phyloP scores from a whole-genome alignment of 2,329 filamentous ascomycete species.

The Colletotrichum cuscutae region DNA sequence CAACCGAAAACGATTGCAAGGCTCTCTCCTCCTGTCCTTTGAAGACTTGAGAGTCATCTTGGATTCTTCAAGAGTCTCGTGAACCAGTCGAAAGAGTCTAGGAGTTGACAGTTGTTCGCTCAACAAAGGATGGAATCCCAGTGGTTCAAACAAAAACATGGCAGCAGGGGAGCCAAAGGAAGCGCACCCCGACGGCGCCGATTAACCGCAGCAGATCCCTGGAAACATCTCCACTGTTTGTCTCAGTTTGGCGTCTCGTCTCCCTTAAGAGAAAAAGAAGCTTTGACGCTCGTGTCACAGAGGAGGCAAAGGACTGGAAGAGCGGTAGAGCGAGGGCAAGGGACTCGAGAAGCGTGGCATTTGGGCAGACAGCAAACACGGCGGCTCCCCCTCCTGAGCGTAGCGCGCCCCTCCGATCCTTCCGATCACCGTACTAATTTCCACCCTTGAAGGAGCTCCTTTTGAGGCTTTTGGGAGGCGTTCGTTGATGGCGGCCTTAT shows the following conservation, averaged over 20 bases:
- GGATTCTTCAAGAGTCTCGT: neutral
- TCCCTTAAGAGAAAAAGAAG: neutral
- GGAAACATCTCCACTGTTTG: neutral
- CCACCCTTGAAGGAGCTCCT: conserved; percentile 1
- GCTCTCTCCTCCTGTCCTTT: neutral
- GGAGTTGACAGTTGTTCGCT: neutral
- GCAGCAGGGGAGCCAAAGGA: neutral
- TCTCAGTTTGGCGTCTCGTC: conserved; percentile 5
- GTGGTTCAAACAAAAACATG: neutral
- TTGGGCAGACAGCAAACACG: neutral
- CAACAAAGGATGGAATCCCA: neutral
- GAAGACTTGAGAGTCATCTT: neutral
- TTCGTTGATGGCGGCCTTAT: conserved; percentile 2
- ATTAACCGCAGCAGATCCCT: neutral
- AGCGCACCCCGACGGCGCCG: neutral
- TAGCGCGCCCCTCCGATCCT: conserved; percentile 20
- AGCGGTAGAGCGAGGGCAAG: neutral
- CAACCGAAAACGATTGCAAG: neutral
- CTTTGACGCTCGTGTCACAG: conserved; percentile 13
- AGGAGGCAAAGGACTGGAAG: neutral
- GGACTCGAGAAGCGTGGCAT: neutral
- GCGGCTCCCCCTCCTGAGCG: neutral
- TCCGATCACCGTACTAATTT: conserved; percentile 27
- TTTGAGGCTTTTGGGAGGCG: neutral
- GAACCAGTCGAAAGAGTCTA: neutral